Base-by-base conservation (phyloP, 1,139 yeast genomes). In the Yueomyces sp. region DNA sequence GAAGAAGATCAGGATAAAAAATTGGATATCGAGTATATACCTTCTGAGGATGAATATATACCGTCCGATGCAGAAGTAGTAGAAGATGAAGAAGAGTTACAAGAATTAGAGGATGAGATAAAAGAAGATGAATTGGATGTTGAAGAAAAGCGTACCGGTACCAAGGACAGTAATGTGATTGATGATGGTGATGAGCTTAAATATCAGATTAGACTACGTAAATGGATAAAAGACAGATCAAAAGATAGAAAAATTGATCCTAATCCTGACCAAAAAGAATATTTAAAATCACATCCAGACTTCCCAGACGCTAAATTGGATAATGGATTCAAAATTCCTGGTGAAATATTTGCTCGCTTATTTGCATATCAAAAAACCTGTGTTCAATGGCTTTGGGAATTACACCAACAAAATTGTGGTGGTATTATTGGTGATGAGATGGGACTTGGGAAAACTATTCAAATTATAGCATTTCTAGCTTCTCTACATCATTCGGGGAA, bases 371-470 rank as follows among this genome's bases (percentile, higher is more conserved):
- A 91, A 54, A 84, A 85, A 54, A 91, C 98, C 0, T 87, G 97
- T 48, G 91, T 82, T 1, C 91, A 76, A 46, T 77, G 83, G 83
- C 65, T 76, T 2, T 76, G 78, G 67, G 99, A 91, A 55, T 68
- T 91, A 25, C 81, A 85, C 54, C 72, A 78, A 25, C 97, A 89
- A 56, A 78, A 77, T 43, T 80, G 91, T 2, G 98, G 98, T 1
- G 98, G 98, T 0, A 91, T 91, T 8, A 73, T 91, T 40, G 96
- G 97, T 32, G 98, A 91, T 62, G 98, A 91, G 61, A 91, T 91
- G 98, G 98, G 98, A 0, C 64, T 91, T 12, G 98, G 98, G 2
- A 91, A 91, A 57, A 91, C 98, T 0, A 82, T 91, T 44, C 98
- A 91, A 59, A 74, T 91, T 6, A 86, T 86, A 37, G 77, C 96